These are phyloP conservation scores for Setaria viridis DNA, from an alignment of 202 grass and related monocot genomes.

Conservation along the genomic window DNA sequence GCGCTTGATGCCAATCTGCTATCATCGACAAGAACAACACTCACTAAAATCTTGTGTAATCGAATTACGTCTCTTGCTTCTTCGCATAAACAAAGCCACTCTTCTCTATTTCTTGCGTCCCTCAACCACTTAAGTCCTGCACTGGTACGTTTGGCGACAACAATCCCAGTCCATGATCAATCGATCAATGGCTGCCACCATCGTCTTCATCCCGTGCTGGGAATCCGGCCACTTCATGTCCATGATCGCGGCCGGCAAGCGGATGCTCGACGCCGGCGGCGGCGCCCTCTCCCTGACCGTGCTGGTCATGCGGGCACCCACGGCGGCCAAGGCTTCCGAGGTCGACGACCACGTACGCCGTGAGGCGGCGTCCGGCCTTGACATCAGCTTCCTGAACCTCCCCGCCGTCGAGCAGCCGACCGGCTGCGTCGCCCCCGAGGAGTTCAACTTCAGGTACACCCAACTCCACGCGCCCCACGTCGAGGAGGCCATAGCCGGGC, in stretches of 20 bases:
- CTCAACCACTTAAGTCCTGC: background rate
- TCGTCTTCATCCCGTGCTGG: conserved; percentile 46
- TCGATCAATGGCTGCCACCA: conserved; percentile 6
- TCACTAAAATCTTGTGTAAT: no score
- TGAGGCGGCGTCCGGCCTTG: background rate
- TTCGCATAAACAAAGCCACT: background rate
- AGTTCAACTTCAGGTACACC: conserved; percentile 42
- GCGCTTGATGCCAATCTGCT: background rate
- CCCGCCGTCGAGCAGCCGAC: conserved; percentile 24
- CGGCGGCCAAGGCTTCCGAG: background rate
- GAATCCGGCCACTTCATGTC: conserved; percentile 50
- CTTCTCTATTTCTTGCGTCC: background rate
- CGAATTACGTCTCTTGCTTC: background rate
- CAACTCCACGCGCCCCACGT: conserved; percentile 41
- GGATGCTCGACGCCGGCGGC: conserved; percentile 25
- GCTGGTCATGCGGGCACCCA: conserved; percentile 34
- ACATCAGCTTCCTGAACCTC: conserved; percentile 47
- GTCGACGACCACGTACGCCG: conserved; percentile 18
- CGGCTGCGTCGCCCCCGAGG: background rate
- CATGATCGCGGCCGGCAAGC: conserved; percentile 58
- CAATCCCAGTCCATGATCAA: background rate
- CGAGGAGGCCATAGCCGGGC: background rate
- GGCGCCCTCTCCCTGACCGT: conserved; percentile 46
- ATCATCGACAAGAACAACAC: background rate
- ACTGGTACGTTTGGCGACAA: no score